Conservation (phyloP, 768 basidiomycete genomes). For the Amanita thiersii region DNA sequence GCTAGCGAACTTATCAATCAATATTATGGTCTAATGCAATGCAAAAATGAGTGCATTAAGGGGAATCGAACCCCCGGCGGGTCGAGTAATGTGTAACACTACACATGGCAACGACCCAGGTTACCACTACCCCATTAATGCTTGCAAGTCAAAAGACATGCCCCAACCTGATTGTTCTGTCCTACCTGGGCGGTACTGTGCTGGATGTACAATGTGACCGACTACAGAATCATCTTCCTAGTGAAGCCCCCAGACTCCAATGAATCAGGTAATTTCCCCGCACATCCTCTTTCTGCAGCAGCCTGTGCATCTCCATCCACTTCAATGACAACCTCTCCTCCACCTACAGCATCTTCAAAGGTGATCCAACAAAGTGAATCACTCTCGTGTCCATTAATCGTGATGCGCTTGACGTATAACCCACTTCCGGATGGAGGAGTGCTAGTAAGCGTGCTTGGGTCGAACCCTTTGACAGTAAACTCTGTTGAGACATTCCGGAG, state of each 20-base stretch:
- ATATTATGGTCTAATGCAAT: not conserved
- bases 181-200: too few relatives aligned
- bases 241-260: constrained; percentile 31
- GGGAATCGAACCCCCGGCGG: constrained; percentile 89
- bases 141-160: too few relatives aligned
- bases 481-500: constrained; percentile 29
- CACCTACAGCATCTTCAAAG: constrained; percentile 35
- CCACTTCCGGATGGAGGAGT: constrained; percentile 30
- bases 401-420: constrained; percentile 35
- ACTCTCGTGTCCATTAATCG: constrained; percentile 28
- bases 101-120: constrained; percentile 53
- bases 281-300: constrained; percentile 30
- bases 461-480: constrained; percentile 35
- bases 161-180: too few relatives aligned
- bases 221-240: too few relatives aligned
- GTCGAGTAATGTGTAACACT: constrained; percentile 51
- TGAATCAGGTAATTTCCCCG: constrained; percentile 28
- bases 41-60: constrained; percentile 51
- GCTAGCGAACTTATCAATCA: not conserved
- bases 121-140: constrained; percentile 64
- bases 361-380: constrained; percentile 35
- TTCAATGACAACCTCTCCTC: constrained; percentile 35
- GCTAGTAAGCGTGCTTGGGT: constrained; percentile 24
- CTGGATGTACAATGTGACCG: too few relatives aligned
- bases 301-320: constrained; percentile 30